Evolutionary conservation across 805 yeast genomes (phyloP).

Genomic region (Yarrowia sp.): DNA sequence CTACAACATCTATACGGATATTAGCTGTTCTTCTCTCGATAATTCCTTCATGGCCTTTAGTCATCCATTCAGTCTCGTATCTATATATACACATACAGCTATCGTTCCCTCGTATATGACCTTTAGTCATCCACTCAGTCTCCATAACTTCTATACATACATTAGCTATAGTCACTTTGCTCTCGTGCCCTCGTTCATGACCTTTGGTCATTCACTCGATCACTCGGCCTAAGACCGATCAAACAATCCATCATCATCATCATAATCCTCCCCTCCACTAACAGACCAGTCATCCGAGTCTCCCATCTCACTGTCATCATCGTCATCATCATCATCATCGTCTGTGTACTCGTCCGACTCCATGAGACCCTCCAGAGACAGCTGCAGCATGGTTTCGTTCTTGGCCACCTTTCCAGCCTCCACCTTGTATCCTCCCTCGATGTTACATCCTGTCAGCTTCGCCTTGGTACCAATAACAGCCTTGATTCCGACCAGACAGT

Average conservation of each 20-base stretch:
- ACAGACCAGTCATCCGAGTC: constrained; percentile 31
- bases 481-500: constrained; percentile 75
- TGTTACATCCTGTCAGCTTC: constrained; percentile 72
- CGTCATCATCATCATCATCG: constrained; percentile 28
- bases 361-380: constrained; percentile 38
- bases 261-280: constrained; percentile 38
- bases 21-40: no score
- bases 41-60: no score
- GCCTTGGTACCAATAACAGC: constrained; percentile 63
- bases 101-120: no score
- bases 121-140: no score
- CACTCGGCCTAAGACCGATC: constrained; percentile 46
- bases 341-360: constrained; percentile 33
- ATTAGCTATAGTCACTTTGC: background rate
- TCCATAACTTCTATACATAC: no score
- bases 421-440: constrained; percentile 76
- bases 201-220: no score
- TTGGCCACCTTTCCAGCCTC: constrained; percentile 45
- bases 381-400: constrained; percentile 39
- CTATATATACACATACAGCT: no score
- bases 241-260: constrained; percentile 55
- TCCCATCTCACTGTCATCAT: constrained; percentile 31
- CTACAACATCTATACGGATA: no score
- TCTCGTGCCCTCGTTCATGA: no score
- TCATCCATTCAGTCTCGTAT: no score